Percentiles rank a stretch among this genome's conserved stretches.
phyloP scores from a whole-genome alignment of 371 early-diverging fungal species.

The Rhizopus microsporus region DNA sequence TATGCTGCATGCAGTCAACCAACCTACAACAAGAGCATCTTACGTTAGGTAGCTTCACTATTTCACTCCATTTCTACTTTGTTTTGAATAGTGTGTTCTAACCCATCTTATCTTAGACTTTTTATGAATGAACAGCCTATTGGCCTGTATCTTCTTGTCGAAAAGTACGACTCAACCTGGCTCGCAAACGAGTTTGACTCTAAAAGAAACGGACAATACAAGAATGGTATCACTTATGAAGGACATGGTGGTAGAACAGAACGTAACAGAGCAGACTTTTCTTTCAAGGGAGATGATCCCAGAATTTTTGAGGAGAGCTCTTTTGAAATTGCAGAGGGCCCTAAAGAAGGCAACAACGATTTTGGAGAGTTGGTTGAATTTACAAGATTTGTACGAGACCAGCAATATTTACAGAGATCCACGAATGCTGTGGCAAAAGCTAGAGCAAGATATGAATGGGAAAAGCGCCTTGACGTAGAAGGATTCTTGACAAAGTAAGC shows the following conservation, averaged over 20 bases:
- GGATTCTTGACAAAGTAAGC: slow-evolving; percentile 37
- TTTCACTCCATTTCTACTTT: background rate
- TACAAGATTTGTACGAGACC: slow-evolving; percentile 32
- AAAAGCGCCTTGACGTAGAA: slow-evolving; percentile 31
- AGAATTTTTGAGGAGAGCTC: slow-evolving; percentile 15
- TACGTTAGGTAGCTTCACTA: slow-evolving; percentile 23
- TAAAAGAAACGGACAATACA: slow-evolving; percentile 4
- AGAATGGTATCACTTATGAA: slow-evolving; percentile 30
- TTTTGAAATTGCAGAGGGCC: slow-evolving; percentile 22
- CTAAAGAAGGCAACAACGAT: slow-evolving; percentile 12
- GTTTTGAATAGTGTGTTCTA: background rate
- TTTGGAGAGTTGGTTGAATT: slow-evolving; percentile 22
- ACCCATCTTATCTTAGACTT: slow-evolving; percentile 17
- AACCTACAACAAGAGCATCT: slow-evolving; percentile 26
- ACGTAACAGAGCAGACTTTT: slow-evolving; percentile 21
- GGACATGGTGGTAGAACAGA: slow-evolving; percentile 19
- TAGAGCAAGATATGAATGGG: slow-evolving; percentile 21
- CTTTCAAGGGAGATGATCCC: slow-evolving; percentile 25
- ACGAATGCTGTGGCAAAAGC: background rate
- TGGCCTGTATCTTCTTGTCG: slow-evolving; percentile 33
- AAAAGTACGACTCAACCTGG: slow-evolving; percentile 37
- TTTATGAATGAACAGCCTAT: slow-evolving; percentile 32
- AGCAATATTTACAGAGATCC: slow-evolving; percentile 17
- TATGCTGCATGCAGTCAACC: slow-evolving; percentile 20
- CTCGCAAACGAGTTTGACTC: slow-evolving; percentile 29